Evolutionary conservation across 306 rosid species (phyloP).

Genomic region (Sophora flavescens): DNA sequence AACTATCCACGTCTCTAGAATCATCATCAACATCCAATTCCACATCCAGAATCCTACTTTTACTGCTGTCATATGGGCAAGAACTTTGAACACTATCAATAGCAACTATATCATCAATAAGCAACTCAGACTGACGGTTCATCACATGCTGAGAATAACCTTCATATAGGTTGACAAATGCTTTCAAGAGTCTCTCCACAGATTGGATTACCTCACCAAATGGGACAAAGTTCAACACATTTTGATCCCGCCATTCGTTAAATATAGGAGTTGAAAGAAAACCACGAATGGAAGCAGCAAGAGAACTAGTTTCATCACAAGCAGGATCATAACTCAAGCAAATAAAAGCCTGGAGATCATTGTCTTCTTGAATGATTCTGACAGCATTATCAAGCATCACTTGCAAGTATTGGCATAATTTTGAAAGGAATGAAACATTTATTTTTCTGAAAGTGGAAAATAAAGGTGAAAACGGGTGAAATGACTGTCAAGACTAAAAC

Average conservation of each 20-base stretch:
- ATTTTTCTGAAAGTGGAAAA: constrained; percentile 59
- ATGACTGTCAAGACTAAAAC: constrained; percentile 24
- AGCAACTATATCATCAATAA: constrained; percentile 53
- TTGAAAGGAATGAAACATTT: constrained; percentile 60
- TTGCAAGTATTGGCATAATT: constrained; percentile 64
- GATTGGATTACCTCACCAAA: constrained; percentile 61
- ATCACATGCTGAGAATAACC: constrained; percentile 59
- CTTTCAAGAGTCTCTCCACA: constrained; percentile 70
- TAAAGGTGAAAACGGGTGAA: constrained; percentile 28
- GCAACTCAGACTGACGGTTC: constrained; percentile 56
- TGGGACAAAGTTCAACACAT: constrained; percentile 50
- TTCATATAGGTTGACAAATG: constrained; percentile 68
- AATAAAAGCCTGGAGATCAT: constrained; percentile 52
- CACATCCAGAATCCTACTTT: constrained; percentile 77
- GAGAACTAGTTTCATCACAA: constrained; percentile 55
- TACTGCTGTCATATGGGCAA: constrained; percentile 50
- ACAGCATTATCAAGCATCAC: constrained; percentile 65
- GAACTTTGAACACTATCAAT: constrained; percentile 52
- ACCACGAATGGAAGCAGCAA: constrained; percentile 64
- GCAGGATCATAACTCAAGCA: constrained; percentile 61
- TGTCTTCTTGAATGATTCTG: constrained; percentile 59
- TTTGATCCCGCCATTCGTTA: constrained; percentile 54
- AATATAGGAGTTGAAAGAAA: constrained; percentile 76
- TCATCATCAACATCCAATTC: constrained; percentile 82
- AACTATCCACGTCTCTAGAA: constrained; percentile 68